phyloP scores from a whole-genome alignment of 805 yeast genomes.

The Kluyveromyces wickerhamii region DNA sequence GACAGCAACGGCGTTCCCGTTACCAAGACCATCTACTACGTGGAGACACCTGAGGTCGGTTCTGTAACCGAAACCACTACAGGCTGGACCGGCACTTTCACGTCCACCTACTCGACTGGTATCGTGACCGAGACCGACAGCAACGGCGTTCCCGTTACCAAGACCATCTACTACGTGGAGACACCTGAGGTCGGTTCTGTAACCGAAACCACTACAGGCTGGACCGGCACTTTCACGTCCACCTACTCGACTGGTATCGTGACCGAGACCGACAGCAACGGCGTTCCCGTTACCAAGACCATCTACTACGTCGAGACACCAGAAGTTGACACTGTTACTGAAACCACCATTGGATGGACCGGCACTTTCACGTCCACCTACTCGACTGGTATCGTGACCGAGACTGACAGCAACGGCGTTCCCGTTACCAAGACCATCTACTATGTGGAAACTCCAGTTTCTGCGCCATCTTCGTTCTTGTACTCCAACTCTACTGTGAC shows the following conservation, averaged over 20 bases:
- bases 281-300: conserved; percentile 9
- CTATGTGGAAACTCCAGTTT: conserved; percentile 11
- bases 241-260: conserved; percentile 6
- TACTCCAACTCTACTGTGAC: too few relatives aligned
- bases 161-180: conserved; percentile 1
- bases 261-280: conserved; percentile 11
- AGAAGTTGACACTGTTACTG: conserved; percentile 2
- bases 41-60: conserved; percentile 8
- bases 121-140: conserved; percentile 3
- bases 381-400: conserved; percentile 7
- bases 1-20: background rate
- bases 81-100: conserved; percentile 6
- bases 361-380: conserved; percentile 6
- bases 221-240: background rate
- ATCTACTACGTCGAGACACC: conserved; percentile 13
- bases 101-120: conserved; percentile 11
- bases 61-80: conserved; percentile 6
- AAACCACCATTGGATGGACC: conserved; percentile 4
- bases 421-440: conserved; percentile 11
- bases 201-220: background rate
- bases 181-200: background rate
- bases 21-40: conserved; percentile 4
- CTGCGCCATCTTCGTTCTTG: too few relatives aligned
- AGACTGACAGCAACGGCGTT: conserved; percentile 10
- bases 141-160: background rate